phyloP scores from a whole-genome alignment of 345 rosid species.

The Arabis alpina region DNA sequence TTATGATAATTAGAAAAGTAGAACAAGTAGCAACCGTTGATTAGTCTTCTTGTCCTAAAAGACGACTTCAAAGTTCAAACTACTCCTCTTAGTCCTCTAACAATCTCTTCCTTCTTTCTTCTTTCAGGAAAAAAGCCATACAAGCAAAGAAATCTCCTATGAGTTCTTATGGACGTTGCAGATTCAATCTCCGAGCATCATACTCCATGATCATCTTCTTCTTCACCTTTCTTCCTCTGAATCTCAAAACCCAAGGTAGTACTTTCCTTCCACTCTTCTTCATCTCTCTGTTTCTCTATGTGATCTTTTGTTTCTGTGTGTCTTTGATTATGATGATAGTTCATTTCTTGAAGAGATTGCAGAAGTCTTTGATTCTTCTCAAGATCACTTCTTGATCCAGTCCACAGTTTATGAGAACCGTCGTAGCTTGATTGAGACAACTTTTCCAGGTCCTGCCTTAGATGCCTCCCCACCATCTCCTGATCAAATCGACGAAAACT shows the following conservation, averaged over 20 bases:
- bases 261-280: conserved; percentile 8
- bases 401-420: conserved; percentile 23
- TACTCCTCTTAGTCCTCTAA: conserved; percentile 26
- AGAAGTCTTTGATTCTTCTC: conserved; percentile 33
- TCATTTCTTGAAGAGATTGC: conserved; percentile 8
- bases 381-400: conserved; percentile 16
- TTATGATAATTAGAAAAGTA: not conserved
- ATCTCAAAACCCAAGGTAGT: conserved; percentile 38
- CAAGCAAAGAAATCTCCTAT: conserved; percentile 25
- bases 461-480: conserved; percentile 36
- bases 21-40: conserved; percentile 40
- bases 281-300: conserved; percentile 22
- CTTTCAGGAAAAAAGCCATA: conserved; percentile 16
- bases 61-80: conserved; percentile 44
- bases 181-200: conserved; percentile 30
- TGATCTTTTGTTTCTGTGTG: not conserved
- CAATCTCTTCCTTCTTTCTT: conserved; percentile 14
- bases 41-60: conserved; percentile 33
- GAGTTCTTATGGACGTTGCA: conserved; percentile 18
- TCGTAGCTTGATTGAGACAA: conserved; percentile 26
- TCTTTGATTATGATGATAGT: conserved; percentile 14
- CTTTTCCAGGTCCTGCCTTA: conserved; percentile 20
- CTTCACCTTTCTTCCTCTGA: conserved; percentile 35
- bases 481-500: too few relatives aligned
- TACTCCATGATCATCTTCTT: conserved; percentile 28